A percentile compares a stretch with the other conserved stretches of the same genome.
Conservation (phyloP, 306 rosid genomes). For the Quercus variabilis region DNA sequence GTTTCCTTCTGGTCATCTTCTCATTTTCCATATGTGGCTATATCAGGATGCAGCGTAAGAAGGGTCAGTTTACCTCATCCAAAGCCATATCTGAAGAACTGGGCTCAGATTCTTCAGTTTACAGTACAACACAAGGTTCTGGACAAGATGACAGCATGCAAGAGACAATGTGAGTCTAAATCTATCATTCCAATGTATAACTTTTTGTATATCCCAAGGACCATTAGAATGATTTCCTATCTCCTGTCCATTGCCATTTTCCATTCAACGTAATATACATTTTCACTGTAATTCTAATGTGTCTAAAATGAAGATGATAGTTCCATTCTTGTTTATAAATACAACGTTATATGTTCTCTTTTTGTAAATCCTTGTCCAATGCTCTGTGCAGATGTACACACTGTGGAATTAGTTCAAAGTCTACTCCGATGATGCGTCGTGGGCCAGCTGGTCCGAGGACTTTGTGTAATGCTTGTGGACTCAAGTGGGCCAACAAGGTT, state of each 20-base stretch:
- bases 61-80: conserved; percentile 54
- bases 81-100: conserved; percentile 40
- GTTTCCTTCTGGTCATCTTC: background rate
- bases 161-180: conserved; percentile 45
- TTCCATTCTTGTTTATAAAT: background rate
- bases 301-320: background rate
- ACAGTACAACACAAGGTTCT: conserved; percentile 29
- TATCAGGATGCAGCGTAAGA: conserved; percentile 60
- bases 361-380: background rate
- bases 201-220: background rate
- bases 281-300: background rate
- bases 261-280: background rate
- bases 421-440: conserved; percentile 62
- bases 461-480: conserved; percentile 56
- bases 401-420: conserved; percentile 53
- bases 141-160: conserved; percentile 49
- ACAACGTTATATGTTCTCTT: background rate
- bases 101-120: conserved; percentile 31
- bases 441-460: conserved; percentile 59
- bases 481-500: conserved; percentile 62
- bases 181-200: background rate
- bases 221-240: background rate
- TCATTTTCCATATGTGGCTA: background rate
- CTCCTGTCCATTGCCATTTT: conserved; percentile 6
- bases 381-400: conserved; percentile 38